phyloP scores from a whole-genome alignment of 768 basidiomycete species.

The Coprinellus micaceus region DNA sequence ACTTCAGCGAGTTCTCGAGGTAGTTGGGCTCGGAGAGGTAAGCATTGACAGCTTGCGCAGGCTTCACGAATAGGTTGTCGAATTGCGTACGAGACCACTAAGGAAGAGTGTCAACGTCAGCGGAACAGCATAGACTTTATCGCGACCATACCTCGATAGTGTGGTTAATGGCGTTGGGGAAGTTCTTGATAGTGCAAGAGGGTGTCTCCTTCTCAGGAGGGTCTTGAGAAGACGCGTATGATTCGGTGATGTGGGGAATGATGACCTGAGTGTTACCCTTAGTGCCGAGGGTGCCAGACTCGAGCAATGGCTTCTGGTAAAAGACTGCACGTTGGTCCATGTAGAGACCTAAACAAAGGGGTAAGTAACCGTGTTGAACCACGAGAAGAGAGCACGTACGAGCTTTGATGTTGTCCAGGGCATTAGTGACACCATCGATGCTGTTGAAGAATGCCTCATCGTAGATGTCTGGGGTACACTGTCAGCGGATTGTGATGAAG shows the following conservation, averaged over 20 bases:
- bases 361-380: neutral
- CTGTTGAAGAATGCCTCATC: constrained; percentile 82
- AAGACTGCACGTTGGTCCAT: constrained; percentile 99
- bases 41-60: constrained; percentile 88
- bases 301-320: constrained; percentile 91
- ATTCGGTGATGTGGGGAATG: constrained; percentile 91
- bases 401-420: constrained; percentile 93
- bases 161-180: constrained; percentile 96
- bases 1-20: constrained; percentile 84
- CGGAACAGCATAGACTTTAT: constrained; percentile 1
- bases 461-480: constrained; percentile 80
- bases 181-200: constrained; percentile 97
- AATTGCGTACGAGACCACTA: constrained; percentile 95
- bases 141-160: constrained; percentile 93
- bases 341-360: constrained; percentile 63
- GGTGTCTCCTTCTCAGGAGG: constrained; percentile 97
- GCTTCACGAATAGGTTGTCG: constrained; percentile 90
- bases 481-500: neutral
- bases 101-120: constrained; percentile 1
- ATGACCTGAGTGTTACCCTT: constrained; percentile 98
- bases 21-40: constrained; percentile 97
- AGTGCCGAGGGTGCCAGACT: constrained; percentile 96
- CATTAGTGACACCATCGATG: constrained; percentile 95
- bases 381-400: constrained; percentile 54
- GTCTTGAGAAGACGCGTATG: constrained; percentile 96